A percentile compares a stretch with the other conserved stretches of the same genome.
These are phyloP conservation scores for Colletotrichum brevisporum DNA, from an alignment of 2,329 filamentous ascomycete species.

Conservation along the genomic window DNA sequence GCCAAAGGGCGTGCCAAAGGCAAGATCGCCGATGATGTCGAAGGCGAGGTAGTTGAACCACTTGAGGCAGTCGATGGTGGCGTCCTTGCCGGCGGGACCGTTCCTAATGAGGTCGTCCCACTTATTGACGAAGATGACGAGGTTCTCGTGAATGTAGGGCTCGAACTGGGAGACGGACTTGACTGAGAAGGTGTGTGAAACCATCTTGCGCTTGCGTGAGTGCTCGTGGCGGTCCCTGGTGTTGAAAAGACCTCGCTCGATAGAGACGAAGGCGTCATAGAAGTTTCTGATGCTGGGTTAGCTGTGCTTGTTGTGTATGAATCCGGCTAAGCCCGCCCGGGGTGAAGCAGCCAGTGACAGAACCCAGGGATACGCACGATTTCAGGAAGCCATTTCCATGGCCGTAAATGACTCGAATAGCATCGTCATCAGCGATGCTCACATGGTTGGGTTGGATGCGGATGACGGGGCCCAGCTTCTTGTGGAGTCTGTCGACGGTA, in stretches of 20 bases:
- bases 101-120: conserved; percentile 73
- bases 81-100: conserved; percentile 54
- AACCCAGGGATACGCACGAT: conserved; percentile 67
- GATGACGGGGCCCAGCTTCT: conserved; percentile 83
- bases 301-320: neutral
- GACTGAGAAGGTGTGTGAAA: conserved; percentile 87
- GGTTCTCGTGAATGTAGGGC: conserved; percentile 87
- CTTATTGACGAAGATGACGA: conserved; percentile 79
- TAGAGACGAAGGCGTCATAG: conserved; percentile 93
- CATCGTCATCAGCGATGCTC: conserved; percentile 84
- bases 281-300: conserved; percentile 73
- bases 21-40: conserved; percentile 44
- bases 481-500: conserved; percentile 79
- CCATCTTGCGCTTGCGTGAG: conserved; percentile 88
- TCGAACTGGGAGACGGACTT: conserved; percentile 89
- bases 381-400: conserved; percentile 84
- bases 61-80: conserved; percentile 75
- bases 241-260: conserved; percentile 89
- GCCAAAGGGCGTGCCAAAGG: conserved; percentile 43
- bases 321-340: no score
- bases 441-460: conserved; percentile 89
- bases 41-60: conserved; percentile 40
- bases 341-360: no score
- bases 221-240: conserved; percentile 87
- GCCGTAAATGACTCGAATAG: conserved; percentile 83